These are phyloP conservation scores for Lonicera japonica DNA, from an alignment of 129 eudicot species.

Conservation along the genomic window DNA sequence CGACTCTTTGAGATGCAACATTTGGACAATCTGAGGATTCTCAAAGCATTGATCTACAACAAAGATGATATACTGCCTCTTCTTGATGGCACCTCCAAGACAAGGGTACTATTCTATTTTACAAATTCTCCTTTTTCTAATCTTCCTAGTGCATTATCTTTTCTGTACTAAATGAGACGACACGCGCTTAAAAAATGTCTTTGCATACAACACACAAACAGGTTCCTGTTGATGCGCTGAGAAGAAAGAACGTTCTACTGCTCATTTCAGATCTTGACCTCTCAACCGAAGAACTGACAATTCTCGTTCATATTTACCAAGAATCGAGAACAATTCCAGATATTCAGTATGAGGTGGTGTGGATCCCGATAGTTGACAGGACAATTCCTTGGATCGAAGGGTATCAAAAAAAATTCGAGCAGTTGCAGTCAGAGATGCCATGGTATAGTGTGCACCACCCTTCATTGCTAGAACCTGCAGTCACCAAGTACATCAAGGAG, in stretches of 20 bases:
- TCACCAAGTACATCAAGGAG: constrained; percentile 64
- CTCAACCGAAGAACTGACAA: constrained; percentile 51
- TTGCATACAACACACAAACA: constrained; percentile 22
- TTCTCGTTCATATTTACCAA: constrained; percentile 53
- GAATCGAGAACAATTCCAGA: constrained; percentile 55
- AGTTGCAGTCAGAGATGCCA: constrained; percentile 62
- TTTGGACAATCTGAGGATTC: constrained; percentile 62
- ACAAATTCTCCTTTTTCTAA: background rate
- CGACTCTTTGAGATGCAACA: constrained; percentile 58
- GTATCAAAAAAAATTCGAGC: constrained; percentile 48
- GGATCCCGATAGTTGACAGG: constrained; percentile 70
- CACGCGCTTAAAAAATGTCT: background rate
- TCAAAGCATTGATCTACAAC: constrained; percentile 56
- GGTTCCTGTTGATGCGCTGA: constrained; percentile 60
- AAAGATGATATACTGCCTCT: constrained; percentile 78
- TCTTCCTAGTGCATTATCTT: constrained; percentile 6
- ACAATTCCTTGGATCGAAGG: constrained; percentile 52
- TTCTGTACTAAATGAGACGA: background rate
- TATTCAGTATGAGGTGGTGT: constrained; percentile 59
- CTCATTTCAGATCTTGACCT: constrained; percentile 75
- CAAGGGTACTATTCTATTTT: constrained; percentile 28
- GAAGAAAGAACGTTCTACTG: constrained; percentile 59
- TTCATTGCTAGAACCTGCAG: constrained; percentile 59
- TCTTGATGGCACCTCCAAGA: constrained; percentile 45
- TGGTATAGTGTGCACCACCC: constrained; percentile 84